Percentiles rank a stretch among this genome's conserved stretches.
These are phyloP conservation scores for Candida tammaniensis DNA, from an alignment of 805 yeast species.

Conservation along the genomic window DNA sequence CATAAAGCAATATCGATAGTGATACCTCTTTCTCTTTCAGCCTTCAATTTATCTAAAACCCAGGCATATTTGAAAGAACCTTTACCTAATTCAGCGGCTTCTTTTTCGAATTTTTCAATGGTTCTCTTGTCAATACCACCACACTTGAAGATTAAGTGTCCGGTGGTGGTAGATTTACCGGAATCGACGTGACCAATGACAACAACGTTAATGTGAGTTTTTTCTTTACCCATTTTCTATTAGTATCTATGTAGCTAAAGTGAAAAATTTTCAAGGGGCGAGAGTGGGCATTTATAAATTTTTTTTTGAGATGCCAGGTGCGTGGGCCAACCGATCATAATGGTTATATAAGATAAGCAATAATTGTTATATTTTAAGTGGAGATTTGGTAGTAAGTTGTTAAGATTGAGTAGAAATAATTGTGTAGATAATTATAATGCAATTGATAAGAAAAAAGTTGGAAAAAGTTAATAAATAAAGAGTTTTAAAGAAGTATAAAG, in stretches of 20 bases:
- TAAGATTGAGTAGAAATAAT: too few species aligned
- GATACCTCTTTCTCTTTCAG: conserved; percentile 94
- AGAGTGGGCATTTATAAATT: too few species aligned
- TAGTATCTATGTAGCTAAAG: conserved; percentile 5
- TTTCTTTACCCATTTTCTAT: conserved; percentile 76
- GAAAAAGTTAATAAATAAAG: too few species aligned
- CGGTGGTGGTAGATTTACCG: conserved; percentile 89
- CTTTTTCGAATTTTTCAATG: conserved; percentile 76
- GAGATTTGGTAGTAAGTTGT: too few species aligned
- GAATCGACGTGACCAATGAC: conserved; percentile 99
- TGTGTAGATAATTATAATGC: too few species aligned
- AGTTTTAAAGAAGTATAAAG: too few species aligned
- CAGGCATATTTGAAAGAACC: conserved; percentile 56
- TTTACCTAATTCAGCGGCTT: conserved; percentile 96
- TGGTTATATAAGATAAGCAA: too few species aligned
- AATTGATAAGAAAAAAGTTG: too few species aligned
- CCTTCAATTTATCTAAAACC: conserved; percentile 78
- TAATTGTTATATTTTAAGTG: too few species aligned
- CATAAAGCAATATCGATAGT: conserved; percentile 91
- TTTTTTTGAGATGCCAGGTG: too few species aligned
- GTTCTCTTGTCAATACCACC: conserved; percentile 99
- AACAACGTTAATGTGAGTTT: conserved; percentile 98
- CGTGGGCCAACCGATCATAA: too few species aligned
- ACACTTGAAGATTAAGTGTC: conserved; percentile 98
- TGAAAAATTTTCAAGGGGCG: conserved; percentile 12